Evolutionary conservation across 75 land plant genomes (phyloP), one percentile per base, ranked within the genome.

Genomic region (Sequoiadendron giganteum): DNA sequence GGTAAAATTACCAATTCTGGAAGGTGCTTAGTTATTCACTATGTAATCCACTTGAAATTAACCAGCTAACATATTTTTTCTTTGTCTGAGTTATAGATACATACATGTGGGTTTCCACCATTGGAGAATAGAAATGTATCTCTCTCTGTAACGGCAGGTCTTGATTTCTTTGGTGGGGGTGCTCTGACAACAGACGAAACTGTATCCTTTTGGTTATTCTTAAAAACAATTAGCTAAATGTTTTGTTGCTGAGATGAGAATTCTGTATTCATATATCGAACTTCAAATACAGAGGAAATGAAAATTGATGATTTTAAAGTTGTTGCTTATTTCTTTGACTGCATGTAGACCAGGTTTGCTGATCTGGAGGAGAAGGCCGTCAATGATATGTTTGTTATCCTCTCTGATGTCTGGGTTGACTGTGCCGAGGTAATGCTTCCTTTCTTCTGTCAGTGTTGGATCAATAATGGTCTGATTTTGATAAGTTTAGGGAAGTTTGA

Each of bases 351-450:
- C 75, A 94, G 93, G 83, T 93, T 97, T 88, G 91, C 90, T 85
- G 92, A 83, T 38, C 48, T 96, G 86, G 99, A 98, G 77, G 90
- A 91, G 92, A 93, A 86, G 81, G 97, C 99, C 45, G 94, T 94
- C 13, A 93, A 96, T 91, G 99, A 97, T 89, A 98, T 98, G 99
- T 98, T 98, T 91, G 97, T 98, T 30, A 91, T 98, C 40, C 91
- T 98, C 1, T 97, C 99, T n/a, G 99, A 98, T 90, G 91, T 98
- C 61, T 98, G 99, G 99, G 90, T 98, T 56, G 99, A 98, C 87
- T 86, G 88, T 88, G 94, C 92, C 36, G 96, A 96, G 95, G 99
- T 97, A 90, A 92, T 65, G 30, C 36, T 34, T 83, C 3, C 43
- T 28, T 86, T 40, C 47, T 13, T 19, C 38, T 25, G 49, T 52